Percentiles rank a stretch among this genome's conserved stretches.
These are phyloP conservation scores for Ascocoryne sarcoides DNA, from an alignment of 2,329 filamentous ascomycete species.

Conservation along the genomic window DNA sequence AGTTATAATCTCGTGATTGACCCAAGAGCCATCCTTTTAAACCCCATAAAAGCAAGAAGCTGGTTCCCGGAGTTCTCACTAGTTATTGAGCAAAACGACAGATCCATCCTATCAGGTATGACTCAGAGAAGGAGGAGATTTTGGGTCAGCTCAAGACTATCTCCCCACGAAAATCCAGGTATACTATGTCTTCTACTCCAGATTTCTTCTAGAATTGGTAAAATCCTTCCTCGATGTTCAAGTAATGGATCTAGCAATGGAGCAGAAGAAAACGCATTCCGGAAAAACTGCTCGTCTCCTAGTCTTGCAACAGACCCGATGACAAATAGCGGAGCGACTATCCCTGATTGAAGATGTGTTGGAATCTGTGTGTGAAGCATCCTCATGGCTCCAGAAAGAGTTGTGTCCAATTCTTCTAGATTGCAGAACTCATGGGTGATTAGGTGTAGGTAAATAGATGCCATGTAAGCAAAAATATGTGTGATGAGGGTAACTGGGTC, in stretches of 20 bases:
- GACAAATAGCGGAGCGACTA: conserved; percentile 22
- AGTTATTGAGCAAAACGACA: too few species aligned
- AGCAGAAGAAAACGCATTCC: conserved; percentile 16
- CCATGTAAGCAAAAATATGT: conserved; percentile 17
- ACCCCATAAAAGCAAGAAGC: too few species aligned
- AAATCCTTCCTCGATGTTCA: conserved; percentile 20
- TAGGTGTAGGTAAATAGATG: conserved; percentile 22
- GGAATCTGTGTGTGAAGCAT: conserved; percentile 14
- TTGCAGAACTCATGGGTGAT: conserved; percentile 18
- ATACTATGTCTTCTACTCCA: conserved; percentile 14
- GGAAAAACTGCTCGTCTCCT: conserved; percentile 21
- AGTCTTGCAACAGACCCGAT: conserved; percentile 17
- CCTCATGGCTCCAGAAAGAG: conserved; percentile 15
- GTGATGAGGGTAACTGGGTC: conserved; percentile 14
- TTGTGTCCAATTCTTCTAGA: conserved; percentile 8
- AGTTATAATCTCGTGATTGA: too few species aligned
- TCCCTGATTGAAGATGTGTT: conserved; percentile 11
- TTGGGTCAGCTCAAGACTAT: conserved; percentile 10
- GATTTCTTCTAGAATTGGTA: conserved; percentile 22
- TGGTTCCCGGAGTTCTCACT: too few species aligned
- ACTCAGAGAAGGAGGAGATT: conserved; percentile 18
- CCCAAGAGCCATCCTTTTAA: too few species aligned
- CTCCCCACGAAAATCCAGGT: conserved; percentile 9
- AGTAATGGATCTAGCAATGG: conserved; percentile 21
- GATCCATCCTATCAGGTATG: not conserved